Evolutionary conservation across 768 basidiomycete genomes (phyloP).

Genomic region (Rhodocollybia butyracea): DNA sequence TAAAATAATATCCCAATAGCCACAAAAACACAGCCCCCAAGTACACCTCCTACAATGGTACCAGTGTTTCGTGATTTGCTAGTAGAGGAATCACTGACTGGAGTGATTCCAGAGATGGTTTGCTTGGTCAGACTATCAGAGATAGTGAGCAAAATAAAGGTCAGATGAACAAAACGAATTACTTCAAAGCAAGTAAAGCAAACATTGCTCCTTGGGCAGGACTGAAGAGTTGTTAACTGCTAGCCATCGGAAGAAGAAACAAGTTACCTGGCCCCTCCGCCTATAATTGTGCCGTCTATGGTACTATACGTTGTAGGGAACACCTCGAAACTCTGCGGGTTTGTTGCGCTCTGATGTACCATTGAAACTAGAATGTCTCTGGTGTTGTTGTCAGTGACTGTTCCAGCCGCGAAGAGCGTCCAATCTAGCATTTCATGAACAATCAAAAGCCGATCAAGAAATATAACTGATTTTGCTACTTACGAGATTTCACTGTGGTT

Average conservation of each 20-base stretch:
- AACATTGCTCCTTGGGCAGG: constrained; percentile 11
- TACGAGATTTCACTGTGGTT: constrained; percentile 7
- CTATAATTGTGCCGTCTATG: not conserved
- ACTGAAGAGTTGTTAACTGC: not conserved
- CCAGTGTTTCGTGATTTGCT: not conserved
- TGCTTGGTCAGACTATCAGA: not conserved
- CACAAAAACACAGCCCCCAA: constrained; percentile 7
- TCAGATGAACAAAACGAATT: not conserved
- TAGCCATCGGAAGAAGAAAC: not conserved
- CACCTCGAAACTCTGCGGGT: not conserved
- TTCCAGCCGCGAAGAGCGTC: constrained; percentile 8
- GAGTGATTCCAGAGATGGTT: too few relatives aligned
- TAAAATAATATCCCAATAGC: constrained; percentile 9
- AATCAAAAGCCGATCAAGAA: not conserved
- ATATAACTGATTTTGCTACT: not conserved
- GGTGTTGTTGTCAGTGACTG: not conserved
- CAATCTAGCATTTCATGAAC: not conserved
- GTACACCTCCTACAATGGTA: constrained; percentile 14
- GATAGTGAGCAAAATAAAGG: not conserved
- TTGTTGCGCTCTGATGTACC: constrained; percentile 4
- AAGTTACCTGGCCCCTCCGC: constrained; percentile 2
- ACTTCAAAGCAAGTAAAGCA: constrained; percentile 16
- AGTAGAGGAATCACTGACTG: not conserved
- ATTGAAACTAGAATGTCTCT: constrained; percentile 1
- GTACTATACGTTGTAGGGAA: constrained; percentile 8